Evolutionary conservation across 306 rosid genomes (phyloP), one percentile per base, ranked within the genome.

Genomic region (Pyrus pyrifolia): DNA sequence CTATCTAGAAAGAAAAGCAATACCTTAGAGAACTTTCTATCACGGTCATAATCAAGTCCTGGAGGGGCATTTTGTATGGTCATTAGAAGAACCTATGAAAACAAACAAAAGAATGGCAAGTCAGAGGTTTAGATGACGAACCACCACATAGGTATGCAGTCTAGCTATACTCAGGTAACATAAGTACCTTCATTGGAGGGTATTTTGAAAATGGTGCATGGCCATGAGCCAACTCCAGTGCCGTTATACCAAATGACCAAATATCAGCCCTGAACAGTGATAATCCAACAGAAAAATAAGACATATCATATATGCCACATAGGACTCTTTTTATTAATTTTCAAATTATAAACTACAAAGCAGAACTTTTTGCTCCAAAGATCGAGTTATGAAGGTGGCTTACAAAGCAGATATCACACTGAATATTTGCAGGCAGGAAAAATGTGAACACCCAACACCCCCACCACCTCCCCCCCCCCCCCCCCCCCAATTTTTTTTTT

Each of bases 61-160:
- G 99, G 99, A 85, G 99, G 99, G 27, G 99, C 99, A 87, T 96
- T 96, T 78, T 96, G 98, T 80, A 96, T 96, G 79, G 99, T 96
- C 99, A 96, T 96, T 42, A 96, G 85, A 75, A 96, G 96, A 86
- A 96, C 98, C 99, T 96, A 76, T 42, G 35, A 76, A 75, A 45
- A 68, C 72, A 79, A 73, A 55, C 63, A 52, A 52, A 75, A 63
- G 77, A 68, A 60, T 52, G 66, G 18, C 22, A 19, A 29, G 55
- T 63, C 21, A n/a, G 19, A 52, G 53, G 68, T 73, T 76, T 55
- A 14, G 27, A 31, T 8, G 18, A 38, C 60, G 57, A 64, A 55
- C 44, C 53, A 60, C 63, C 31, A 22, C 68, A 40, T 35, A 53
- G 23, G 19, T 17, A 45, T 58, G 51, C 68, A 49, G 15, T 76